Evolutionary conservation across 1,284 basidiomycete species (phyloP).

Genomic region (Trichosporon asahii): DNA sequence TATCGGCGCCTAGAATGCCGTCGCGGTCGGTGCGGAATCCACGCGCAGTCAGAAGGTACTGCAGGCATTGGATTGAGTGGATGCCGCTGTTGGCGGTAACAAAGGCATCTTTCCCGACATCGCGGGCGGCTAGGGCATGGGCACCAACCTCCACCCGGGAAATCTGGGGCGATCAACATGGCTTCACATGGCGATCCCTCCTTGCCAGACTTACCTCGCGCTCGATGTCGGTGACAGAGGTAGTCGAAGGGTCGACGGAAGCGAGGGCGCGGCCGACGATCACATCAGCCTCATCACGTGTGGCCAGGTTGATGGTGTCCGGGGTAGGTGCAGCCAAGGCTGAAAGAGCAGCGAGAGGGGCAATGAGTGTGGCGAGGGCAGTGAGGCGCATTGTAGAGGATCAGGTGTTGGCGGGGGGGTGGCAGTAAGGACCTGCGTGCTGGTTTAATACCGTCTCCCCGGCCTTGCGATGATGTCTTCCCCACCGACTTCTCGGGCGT

Average conservation of each 20-base stretch:
- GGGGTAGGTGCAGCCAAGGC: not conserved
- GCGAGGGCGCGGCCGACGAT: not conserved
- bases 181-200: not conserved
- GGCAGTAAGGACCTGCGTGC: too few species aligned
- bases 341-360: not conserved
- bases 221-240: not conserved
- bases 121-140: not conserved
- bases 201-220: not conserved
- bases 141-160: not conserved
- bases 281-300: not conserved
- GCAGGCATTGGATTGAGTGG: not conserved
- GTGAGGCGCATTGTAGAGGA: slow-evolving; percentile 3
- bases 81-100: slow-evolving; percentile 2
- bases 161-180: not conserved
- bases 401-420: too few species aligned
- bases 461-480: too few species aligned
- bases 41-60: slow-evolving; percentile 1
- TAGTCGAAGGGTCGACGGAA: not conserved
- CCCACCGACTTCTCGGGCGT: not conserved
- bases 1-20: not conserved
- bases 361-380: not conserved
- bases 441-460: not conserved
- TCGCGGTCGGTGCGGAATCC: not conserved
- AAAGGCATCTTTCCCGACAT: not conserved
- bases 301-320: not conserved